phyloP scores from a whole-genome alignment of 1,284 basidiomycete species.

The Ceraceosorus guamensis region DNA sequence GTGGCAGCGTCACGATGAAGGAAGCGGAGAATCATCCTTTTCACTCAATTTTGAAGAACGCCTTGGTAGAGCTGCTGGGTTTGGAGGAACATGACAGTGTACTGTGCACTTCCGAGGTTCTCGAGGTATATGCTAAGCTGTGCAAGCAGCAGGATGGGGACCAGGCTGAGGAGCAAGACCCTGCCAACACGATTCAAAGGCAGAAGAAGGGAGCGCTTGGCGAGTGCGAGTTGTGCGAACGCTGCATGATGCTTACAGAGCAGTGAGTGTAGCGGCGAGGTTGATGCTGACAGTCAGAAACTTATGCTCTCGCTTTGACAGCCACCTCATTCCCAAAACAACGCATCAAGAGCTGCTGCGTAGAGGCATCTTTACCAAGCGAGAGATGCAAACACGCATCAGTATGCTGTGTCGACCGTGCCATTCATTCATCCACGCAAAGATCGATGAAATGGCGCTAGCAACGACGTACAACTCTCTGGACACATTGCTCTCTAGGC shows the following conservation, averaged over 20 bases:
- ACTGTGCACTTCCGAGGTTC: background rate
- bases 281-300: background rate
- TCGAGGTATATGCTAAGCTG: background rate
- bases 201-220: background rate
- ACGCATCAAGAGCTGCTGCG: slow-evolving; percentile 7
- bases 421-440: slow-evolving; percentile 7
- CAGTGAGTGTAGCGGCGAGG: slow-evolving; percentile 3
- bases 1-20: background rate
- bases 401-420: slow-evolving; percentile 10
- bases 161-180: background rate
- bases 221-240: slow-evolving; percentile 11
- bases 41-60: background rate
- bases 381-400: slow-evolving; percentile 10
- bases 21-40: slow-evolving; percentile 1
- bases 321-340: slow-evolving; percentile 10
- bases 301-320: background rate
- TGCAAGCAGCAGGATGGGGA: background rate
- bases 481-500: slow-evolving; percentile 3
- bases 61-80: background rate
- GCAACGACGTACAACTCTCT: slow-evolving; percentile 8
- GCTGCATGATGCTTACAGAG: slow-evolving; percentile 10
- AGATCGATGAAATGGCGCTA: background rate
- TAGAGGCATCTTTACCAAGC: slow-evolving; percentile 3
- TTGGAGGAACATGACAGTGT: background rate
- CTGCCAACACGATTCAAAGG: background rate